These are phyloP conservation scores for Corymbia calophylla DNA, from an alignment of 441 rosid species.

Conservation along the genomic window DNA sequence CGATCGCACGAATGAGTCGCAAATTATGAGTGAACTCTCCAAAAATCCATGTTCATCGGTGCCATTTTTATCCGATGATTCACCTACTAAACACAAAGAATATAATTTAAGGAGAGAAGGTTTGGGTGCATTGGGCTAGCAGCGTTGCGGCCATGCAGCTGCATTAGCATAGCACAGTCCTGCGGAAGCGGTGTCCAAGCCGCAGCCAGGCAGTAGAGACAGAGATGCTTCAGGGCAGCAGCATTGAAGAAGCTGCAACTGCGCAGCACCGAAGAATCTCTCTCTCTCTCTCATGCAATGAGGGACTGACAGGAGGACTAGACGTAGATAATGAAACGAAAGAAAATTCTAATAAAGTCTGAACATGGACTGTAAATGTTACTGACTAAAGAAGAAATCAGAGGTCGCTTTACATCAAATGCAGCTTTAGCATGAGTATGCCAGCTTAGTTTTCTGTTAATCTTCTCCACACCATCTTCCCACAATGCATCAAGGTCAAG, in stretches of 20 bases:
- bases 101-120: background rate
- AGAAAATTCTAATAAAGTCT: background rate
- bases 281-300: background rate
- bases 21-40: background rate
- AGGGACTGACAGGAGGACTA: background rate
- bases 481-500: constrained; percentile 67
- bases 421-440: constrained; percentile 2
- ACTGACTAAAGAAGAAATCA: background rate
- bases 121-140: background rate
- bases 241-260: background rate
- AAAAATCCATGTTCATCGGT: background rate
- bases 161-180: background rate
- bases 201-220: background rate
- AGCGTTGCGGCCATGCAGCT: background rate
- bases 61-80: background rate
- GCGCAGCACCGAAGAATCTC: background rate
- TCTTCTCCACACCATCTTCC: constrained; percentile 75
- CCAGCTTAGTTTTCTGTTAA: constrained; percentile 40
- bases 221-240: background rate
- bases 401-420: background rate
- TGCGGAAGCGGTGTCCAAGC: background rate
- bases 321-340: background rate
- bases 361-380: background rate
- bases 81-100: background rate
- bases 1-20: background rate